phyloP scores from a whole-genome alignment of 495 filamentous ascomycete species.

The Aspergillus indologenus region DNA sequence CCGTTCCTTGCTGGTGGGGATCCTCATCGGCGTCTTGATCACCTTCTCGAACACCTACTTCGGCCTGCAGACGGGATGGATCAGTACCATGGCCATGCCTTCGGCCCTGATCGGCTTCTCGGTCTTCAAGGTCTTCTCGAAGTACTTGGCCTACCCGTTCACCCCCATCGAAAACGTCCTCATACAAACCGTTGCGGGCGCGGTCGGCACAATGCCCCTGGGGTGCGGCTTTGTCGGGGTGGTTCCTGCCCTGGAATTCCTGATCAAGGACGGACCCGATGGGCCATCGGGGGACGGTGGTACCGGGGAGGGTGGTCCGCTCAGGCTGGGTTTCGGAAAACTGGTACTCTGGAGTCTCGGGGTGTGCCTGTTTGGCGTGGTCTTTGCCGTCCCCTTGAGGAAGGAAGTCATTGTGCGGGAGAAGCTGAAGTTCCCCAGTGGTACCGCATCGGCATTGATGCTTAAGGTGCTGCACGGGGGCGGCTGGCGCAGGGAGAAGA shows the following conservation, averaged over 20 bases:
- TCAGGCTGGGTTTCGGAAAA: slow-evolving; percentile 68
- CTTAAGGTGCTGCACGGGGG: slow-evolving; percentile 82
- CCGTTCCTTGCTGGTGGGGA: slow-evolving; percentile 74
- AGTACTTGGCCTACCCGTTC: slow-evolving; percentile 72
- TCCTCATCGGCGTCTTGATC: slow-evolving; percentile 82
- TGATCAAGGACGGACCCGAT: slow-evolving; percentile 70
- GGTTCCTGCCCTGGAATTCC: slow-evolving; percentile 84
- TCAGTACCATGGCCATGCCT: slow-evolving; percentile 84
- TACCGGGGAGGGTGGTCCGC: slow-evolving; percentile 59
- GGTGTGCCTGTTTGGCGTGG: slow-evolving; percentile 90
- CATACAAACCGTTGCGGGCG: slow-evolving; percentile 92
- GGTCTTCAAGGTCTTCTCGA: slow-evolving; percentile 78
- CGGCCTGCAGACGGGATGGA: slow-evolving; percentile 95
- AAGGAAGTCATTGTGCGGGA: slow-evolving; percentile 90
- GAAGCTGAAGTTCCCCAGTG: slow-evolving; percentile 88
- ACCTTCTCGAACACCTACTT: slow-evolving; percentile 98
- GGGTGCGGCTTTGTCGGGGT: slow-evolving; percentile 95
- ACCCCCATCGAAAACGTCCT: slow-evolving; percentile 96
- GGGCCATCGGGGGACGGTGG: slow-evolving; percentile 54
- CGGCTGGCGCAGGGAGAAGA: slow-evolving; percentile 28
- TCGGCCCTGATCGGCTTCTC: slow-evolving; percentile 94
- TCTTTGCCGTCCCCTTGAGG: slow-evolving; percentile 86
- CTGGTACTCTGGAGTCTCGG: slow-evolving; percentile 86
- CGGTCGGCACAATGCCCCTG: slow-evolving; percentile 94
- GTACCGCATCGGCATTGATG: slow-evolving; percentile 92